Percentiles rank a stretch among this genome's conserved stretches.
Evolutionary conservation across 352 stramenopile species (phyloP).

Genomic region (Phytophthora citricola): DNA sequence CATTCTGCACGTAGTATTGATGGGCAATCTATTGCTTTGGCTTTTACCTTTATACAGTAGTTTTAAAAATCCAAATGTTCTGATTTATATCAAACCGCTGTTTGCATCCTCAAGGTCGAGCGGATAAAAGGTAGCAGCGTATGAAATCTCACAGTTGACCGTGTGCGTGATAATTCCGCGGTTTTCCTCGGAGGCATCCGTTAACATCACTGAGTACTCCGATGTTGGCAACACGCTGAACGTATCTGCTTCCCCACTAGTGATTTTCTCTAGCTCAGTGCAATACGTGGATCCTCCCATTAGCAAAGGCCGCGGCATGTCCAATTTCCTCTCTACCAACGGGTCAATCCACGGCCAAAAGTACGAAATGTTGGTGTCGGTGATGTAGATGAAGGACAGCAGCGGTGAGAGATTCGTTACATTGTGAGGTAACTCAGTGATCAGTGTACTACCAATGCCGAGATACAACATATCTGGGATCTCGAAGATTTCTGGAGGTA

Average conservation of each 20-base stretch:
- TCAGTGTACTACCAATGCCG: conserved; percentile 17
- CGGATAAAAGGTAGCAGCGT: background rate
- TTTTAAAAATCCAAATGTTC: too few relatives aligned
- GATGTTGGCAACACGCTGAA: too few relatives aligned
- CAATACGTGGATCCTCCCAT: conserved; percentile 22
- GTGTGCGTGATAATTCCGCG: too few relatives aligned
- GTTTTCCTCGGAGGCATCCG: too few relatives aligned
- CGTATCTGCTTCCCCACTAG: conserved; percentile 6
- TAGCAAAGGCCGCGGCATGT: conserved; percentile 1
- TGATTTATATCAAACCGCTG: too few relatives aligned
- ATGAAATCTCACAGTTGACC: too few relatives aligned
- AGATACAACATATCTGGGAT: conserved; percentile 22
- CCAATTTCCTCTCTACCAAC: conserved; percentile 5
- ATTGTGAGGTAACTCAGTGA: conserved; percentile 27
- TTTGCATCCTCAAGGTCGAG: too few relatives aligned
- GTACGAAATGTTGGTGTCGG: conserved; percentile 21
- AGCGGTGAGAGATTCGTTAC: conserved; percentile 23
- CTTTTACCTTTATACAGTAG: too few relatives aligned
- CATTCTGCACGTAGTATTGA: background rate
- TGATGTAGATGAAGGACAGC: conserved; percentile 9
- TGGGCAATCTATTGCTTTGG: too few relatives aligned
- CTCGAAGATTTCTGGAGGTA: conserved; percentile 34
- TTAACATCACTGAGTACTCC: too few relatives aligned
- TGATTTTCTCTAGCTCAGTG: conserved; percentile 12
- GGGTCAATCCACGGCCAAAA: conserved; percentile 35